Percentiles rank a stretch among this genome's conserved stretches.
These are phyloP conservation scores for Buxus sempervirens DNA, from an alignment of 164 flowering plant species.

Conservation along the genomic window DNA sequence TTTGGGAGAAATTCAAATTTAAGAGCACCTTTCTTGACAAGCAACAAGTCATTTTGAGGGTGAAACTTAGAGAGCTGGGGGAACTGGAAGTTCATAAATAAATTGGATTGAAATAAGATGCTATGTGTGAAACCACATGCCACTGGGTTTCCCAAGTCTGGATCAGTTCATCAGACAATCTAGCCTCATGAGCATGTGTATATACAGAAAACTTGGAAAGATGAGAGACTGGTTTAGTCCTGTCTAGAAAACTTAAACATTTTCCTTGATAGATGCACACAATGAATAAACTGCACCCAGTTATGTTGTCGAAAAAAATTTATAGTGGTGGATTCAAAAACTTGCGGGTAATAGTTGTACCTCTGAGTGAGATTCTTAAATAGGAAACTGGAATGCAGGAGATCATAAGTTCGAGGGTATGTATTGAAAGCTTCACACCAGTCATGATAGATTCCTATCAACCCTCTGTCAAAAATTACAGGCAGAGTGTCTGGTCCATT, in stretches of 20 bases:
- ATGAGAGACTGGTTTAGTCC: background rate
- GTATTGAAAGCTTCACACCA: slow-evolving; percentile 91
- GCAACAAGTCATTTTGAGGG: too few species aligned
- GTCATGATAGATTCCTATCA: slow-evolving; percentile 85
- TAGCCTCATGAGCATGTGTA: too few species aligned
- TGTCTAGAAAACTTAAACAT: background rate
- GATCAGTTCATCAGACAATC: too few species aligned
- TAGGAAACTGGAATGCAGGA: slow-evolving; percentile 73
- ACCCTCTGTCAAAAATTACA: slow-evolving; percentile 73
- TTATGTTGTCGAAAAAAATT: background rate
- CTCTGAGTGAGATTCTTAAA: slow-evolving; percentile 51
- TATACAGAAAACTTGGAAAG: background rate
- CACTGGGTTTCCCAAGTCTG: too few species aligned
- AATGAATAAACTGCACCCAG: background rate
- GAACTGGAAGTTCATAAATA: too few species aligned
- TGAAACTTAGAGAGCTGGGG: too few species aligned
- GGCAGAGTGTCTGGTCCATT: slow-evolving; percentile 64
- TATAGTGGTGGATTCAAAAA: background rate
- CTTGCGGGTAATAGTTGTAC: slow-evolving; percentile 26
- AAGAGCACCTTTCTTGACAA: too few species aligned
- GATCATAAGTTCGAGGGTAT: slow-evolving; percentile 89
- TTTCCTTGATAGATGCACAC: background rate
- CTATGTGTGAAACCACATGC: too few species aligned
- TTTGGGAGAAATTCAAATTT: too few species aligned
- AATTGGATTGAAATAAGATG: too few species aligned